Conservation (phyloP, 2,329 filamentous ascomycete genomes). For the Diplodia scrobiculata region DNA sequence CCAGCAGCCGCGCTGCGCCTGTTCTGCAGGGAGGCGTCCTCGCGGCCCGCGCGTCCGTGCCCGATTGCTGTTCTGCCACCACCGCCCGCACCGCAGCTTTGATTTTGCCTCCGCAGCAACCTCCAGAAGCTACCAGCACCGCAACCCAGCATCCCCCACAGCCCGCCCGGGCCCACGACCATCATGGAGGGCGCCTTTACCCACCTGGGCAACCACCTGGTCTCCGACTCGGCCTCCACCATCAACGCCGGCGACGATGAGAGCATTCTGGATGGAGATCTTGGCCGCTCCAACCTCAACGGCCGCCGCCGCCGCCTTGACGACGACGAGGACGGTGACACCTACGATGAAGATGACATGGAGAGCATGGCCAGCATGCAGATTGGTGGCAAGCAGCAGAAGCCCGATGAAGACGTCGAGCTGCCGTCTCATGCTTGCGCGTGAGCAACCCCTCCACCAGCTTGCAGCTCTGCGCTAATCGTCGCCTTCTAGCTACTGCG, state of each 20-base stretch:
- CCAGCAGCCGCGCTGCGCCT: not conserved
- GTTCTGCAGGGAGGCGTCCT: conserved; percentile 1
- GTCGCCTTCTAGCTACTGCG: conserved; percentile 71
- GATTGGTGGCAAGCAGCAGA: conserved; percentile 63
- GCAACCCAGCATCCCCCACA: conserved; percentile 27
- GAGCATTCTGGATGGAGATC: conserved; percentile 70
- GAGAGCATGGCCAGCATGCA: conserved; percentile 78
- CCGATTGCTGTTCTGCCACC: conserved; percentile 26
- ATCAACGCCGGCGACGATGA: conserved; percentile 93
- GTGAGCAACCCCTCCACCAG: conserved; percentile 51
- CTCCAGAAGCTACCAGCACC: conserved; percentile 25
- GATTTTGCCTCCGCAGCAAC: conserved; percentile 28
- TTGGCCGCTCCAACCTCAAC: conserved; percentile 60
- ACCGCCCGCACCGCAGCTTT: conserved; percentile 25
- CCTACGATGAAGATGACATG: conserved; percentile 72
- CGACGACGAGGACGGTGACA: conserved; percentile 85
- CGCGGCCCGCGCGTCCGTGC: conserved; percentile 14
- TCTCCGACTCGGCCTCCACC: conserved; percentile 79
- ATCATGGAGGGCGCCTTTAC: conserved; percentile 85
- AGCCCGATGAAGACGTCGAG: conserved; percentile 75
- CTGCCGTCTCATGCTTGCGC: conserved; percentile 94
- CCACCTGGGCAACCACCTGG: conserved; percentile 81
- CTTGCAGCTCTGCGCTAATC: conserved; percentile 26
- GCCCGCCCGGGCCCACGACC: conserved; percentile 29
- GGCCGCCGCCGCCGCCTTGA: conserved; percentile 66